Percentiles rank a stretch among this genome's conserved stretches.
These are phyloP conservation scores for Mycosphaerella sp. DNA, from an alignment of 2,329 filamentous ascomycete genomes.

Conservation along the genomic window DNA sequence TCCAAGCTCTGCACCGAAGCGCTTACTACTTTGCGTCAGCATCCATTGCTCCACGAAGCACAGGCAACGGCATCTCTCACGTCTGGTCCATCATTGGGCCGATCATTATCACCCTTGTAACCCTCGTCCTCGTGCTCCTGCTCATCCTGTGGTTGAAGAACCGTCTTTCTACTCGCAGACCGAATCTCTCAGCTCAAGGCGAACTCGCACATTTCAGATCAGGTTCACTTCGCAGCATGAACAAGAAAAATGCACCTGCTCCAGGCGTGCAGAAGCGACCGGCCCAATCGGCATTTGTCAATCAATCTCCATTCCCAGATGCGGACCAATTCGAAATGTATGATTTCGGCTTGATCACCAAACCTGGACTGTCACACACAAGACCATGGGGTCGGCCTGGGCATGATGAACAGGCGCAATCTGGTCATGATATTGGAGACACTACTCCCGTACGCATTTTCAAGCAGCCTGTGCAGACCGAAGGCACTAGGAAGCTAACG, in stretches of 20 bases:
- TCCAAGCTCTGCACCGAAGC: background rate
- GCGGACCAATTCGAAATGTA: background rate
- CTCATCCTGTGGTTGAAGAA: background rate
- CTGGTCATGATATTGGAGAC: background rate
- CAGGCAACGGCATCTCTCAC: background rate
- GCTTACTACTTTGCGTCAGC: background rate
- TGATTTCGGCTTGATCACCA: background rate
- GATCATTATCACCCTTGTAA: background rate
- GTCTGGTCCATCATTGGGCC: background rate
- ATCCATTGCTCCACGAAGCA: background rate
- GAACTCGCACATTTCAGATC: background rate
- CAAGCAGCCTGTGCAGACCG: background rate
- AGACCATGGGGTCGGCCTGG: background rate
- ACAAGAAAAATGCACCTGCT: background rate
- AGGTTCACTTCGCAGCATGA: background rate
- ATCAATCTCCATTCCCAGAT: background rate
- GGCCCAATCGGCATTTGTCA: background rate
- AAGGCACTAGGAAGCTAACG: background rate
- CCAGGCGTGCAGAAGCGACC: background rate
- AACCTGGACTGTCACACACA: background rate
- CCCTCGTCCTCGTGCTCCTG: background rate
- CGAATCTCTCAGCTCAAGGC: background rate
- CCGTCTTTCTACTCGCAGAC: background rate
- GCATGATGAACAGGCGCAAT: background rate
- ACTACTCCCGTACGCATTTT: background rate